Conservation (phyloP, 2,329 filamentous ascomycete species). For the Biscogniauxia marginata region DNA sequence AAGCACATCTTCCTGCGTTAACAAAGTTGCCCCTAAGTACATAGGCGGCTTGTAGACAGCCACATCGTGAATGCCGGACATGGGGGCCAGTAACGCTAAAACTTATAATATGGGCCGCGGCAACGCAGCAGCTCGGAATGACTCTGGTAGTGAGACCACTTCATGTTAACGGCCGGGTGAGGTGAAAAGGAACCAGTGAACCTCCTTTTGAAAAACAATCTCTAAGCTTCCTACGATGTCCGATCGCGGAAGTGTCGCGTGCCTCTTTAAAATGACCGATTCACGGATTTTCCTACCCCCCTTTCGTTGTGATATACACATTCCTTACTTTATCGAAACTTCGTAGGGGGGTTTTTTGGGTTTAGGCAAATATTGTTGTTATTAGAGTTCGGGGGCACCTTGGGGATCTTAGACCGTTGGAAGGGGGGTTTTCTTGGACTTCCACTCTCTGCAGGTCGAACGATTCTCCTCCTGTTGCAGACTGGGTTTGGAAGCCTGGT, state of each 20-base stretch:
- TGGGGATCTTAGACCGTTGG: too few species aligned
- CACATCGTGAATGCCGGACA: neutral
- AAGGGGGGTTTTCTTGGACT: too few species aligned
- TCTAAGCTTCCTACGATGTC: neutral
- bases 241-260: neutral
- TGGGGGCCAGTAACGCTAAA: neutral
- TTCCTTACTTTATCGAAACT: too few species aligned
- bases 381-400: too few species aligned
- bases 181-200: neutral
- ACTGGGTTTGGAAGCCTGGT: neutral
- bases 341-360: too few species aligned
- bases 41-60: too few species aligned
- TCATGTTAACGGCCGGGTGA: neutral
- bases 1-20: too few species aligned
- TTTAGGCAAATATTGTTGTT: too few species aligned
- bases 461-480: neutral
- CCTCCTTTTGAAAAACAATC: neutral
- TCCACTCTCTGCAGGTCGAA: too few species aligned
- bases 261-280: neutral
- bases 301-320: too few species aligned
- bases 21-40: too few species aligned
- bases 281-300: neutral
- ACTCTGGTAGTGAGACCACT: neutral
- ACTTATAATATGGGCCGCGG: neutral
- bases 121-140: neutral